Evolutionary conservation across 768 basidiomycete species (phyloP).

Genomic region (Auricularia sp.): DNA sequence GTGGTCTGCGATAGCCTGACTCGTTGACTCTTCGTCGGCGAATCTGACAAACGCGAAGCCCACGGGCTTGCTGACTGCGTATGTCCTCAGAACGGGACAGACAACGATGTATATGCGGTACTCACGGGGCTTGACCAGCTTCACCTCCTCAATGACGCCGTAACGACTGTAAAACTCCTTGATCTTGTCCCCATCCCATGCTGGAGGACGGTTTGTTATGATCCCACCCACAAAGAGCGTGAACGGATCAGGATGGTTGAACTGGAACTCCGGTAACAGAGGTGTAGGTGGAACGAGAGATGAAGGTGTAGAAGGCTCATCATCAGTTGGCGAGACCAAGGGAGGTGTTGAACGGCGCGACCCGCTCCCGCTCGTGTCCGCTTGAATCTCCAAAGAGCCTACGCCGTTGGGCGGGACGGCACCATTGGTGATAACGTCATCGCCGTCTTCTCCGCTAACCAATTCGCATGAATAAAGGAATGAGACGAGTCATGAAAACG

Average conservation of each 20-base stretch:
- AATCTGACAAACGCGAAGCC: constrained; percentile 77
- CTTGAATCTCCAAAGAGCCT: neutral
- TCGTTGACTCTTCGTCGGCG: constrained; percentile 50
- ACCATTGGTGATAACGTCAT: too few species aligned
- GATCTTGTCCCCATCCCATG: constrained; percentile 63
- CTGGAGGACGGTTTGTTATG: constrained; percentile 48
- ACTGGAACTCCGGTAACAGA: constrained; percentile 2
- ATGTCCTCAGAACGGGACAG: neutral
- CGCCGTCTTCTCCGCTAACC: neutral
- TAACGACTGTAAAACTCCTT: constrained; percentile 50
- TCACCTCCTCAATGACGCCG: constrained; percentile 54
- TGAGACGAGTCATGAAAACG: neutral
- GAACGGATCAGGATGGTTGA: constrained; percentile 48
- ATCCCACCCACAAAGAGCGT: constrained; percentile 73
- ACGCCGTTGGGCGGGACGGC: neutral
- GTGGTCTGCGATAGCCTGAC: constrained; percentile 57
- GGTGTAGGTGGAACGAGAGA: neutral
- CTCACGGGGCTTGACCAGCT: constrained; percentile 57
- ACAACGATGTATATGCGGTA: constrained; percentile 4
- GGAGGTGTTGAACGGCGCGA: neutral
- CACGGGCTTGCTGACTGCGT: constrained; percentile 49
- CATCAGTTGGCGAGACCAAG: neutral
- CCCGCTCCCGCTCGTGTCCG: neutral
- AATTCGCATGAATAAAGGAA: neutral
- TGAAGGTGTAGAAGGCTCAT: neutral